Base-by-base conservation (phyloP, 2,329 filamentous ascomycete species). In the Ophiostoma montium region DNA sequence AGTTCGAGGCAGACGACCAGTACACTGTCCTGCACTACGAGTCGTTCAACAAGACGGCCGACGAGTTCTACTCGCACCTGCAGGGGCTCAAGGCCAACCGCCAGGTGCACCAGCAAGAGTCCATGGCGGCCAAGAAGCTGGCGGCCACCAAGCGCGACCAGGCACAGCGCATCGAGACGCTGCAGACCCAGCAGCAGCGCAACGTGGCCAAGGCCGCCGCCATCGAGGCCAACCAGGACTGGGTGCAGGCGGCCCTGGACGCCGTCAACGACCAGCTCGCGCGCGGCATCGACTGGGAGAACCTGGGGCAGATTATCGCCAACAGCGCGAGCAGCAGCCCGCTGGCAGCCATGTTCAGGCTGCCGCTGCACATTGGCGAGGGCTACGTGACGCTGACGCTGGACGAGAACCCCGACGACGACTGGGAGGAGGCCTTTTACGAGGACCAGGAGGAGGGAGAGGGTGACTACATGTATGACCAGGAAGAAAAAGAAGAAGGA, bases 271-370 rank as follows among this genome's bases (percentile, higher is more conserved):
- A 86, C 1, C 69, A 96, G n/a, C 78, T 98, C 52, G 78, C 78
- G 5, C 87, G 95, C 60, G 90, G 90, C 11, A 96, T 96, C 88
- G 92, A 98, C 58, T 98, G 92, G 92, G 80, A 87, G 11, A 85
- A 95, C 56, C 89, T 96, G 58, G 86, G 78, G 10, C 84, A 83
- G 51, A 68, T 98, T 53, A 85, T 98, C 47, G 87, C 95, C 61
- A 77, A 87, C 56, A 90, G 96, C 62, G 85, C 94, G 62, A 78
- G 72, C 53, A 73, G 78, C 27, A 98, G 98, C 56, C 78, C 86
- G 0, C 88, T 98, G 8, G 92, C 92, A 1, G 75, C 83, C 51
- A 80, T 88, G 41, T 94, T 98, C 59, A 85, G 84, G 61, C 67
- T 94, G 16, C 90, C 92, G 0, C 66, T 98, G 46, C 94, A 94